Evolutionary conservation across 1,139 yeast species (phyloP).

Genomic region (Debaryomyces singareniensis): DNA sequence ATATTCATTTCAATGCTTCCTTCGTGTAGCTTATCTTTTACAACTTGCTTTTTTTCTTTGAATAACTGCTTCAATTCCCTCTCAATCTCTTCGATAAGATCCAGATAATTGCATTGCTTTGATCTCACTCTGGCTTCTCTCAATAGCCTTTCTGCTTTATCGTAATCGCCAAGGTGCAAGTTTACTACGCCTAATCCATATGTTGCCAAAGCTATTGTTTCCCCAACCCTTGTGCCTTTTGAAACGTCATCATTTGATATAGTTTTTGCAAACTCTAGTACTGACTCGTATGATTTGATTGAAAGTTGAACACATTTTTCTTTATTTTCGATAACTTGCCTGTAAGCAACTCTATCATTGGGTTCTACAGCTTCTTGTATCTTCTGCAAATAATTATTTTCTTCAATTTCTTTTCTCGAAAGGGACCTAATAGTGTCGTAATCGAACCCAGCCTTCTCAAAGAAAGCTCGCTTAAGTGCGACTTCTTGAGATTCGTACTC

Average conservation of each 20-base stretch:
- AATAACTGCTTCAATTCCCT: constrained; percentile 51
- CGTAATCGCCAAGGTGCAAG: constrained; percentile 49
- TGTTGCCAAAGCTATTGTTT: constrained; percentile 72
- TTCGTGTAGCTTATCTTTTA: constrained; percentile 3
- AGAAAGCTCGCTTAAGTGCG: constrained; percentile 18
- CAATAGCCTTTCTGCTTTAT: constrained; percentile 54
- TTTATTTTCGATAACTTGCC: constrained; percentile 20
- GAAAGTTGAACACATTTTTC: constrained; percentile 40
- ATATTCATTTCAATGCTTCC: constrained; percentile 13
- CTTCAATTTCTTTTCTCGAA: constrained; percentile 3
- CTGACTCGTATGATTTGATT: constrained; percentile 43
- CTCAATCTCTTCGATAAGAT: constrained; percentile 60
- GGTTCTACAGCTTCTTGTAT: constrained; percentile 5
- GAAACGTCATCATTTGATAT: constrained; percentile 29
- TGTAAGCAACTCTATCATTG: constrained; percentile 12
- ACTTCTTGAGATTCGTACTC: constrained; percentile 49
- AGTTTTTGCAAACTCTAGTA: constrained; percentile 48
- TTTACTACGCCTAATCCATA: constrained; percentile 82
- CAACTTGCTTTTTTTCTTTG: constrained; percentile 18
- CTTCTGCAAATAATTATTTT: constrained; percentile 8
- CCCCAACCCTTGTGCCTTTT: constrained; percentile 23
- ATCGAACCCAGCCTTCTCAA: constrained; percentile 17
- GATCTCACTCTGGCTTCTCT: constrained; percentile 72
- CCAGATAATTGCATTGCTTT: constrained; percentile 57
- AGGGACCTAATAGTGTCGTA: constrained; percentile 13